phyloP scores from a whole-genome alignment of 2,329 filamentous ascomycete genomes.

The Diplocarpon rosae region DNA sequence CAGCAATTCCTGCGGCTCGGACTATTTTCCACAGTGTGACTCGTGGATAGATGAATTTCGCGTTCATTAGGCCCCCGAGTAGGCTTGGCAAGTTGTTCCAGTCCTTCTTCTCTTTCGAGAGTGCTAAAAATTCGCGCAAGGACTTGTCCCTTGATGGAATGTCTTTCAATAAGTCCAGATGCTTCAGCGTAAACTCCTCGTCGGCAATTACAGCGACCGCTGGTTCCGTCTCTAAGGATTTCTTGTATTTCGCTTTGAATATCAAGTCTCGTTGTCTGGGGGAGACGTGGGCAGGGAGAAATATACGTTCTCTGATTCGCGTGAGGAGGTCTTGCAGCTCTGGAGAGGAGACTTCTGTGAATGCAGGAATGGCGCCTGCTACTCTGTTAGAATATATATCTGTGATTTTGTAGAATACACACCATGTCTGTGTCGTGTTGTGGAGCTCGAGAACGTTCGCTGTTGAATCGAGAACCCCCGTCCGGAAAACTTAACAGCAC shows the following conservation, averaged over 20 bases:
- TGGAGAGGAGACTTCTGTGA: slow-evolving; percentile 41
- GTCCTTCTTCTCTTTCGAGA: slow-evolving; percentile 27
- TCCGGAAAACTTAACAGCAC: slow-evolving; percentile 8
- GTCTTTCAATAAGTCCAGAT: slow-evolving; percentile 18
- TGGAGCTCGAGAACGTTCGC: slow-evolving; percentile 24
- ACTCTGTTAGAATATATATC: slow-evolving; percentile 1
- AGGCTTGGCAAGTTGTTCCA: slow-evolving; percentile 26
- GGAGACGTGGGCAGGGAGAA: slow-evolving; percentile 50
- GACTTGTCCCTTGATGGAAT: slow-evolving; percentile 9
- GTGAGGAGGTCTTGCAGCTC: slow-evolving; percentile 43
- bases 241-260: slow-evolving; percentile 35
- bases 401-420: not conserved
- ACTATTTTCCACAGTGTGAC: slow-evolving; percentile 10
- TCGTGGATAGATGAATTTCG: not conserved
- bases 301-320: slow-evolving; percentile 44
- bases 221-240: slow-evolving; percentile 42
- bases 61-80: slow-evolving; percentile 22
- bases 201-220: slow-evolving; percentile 48
- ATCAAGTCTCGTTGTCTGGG: slow-evolving; percentile 41
- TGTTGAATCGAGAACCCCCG: slow-evolving; percentile 6
- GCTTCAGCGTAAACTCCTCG: slow-evolving; percentile 28
- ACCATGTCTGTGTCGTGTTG: slow-evolving; percentile 20
- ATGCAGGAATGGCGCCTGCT: slow-evolving; percentile 21
- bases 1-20: slow-evolving; percentile 9
- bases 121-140: slow-evolving; percentile 12